A percentile compares a stretch with the other conserved stretches of the same genome.
These are phyloP conservation scores for Stereocaulon alpinum DNA, from an alignment of 495 filamentous ascomycete genomes.

Conservation along the genomic window DNA sequence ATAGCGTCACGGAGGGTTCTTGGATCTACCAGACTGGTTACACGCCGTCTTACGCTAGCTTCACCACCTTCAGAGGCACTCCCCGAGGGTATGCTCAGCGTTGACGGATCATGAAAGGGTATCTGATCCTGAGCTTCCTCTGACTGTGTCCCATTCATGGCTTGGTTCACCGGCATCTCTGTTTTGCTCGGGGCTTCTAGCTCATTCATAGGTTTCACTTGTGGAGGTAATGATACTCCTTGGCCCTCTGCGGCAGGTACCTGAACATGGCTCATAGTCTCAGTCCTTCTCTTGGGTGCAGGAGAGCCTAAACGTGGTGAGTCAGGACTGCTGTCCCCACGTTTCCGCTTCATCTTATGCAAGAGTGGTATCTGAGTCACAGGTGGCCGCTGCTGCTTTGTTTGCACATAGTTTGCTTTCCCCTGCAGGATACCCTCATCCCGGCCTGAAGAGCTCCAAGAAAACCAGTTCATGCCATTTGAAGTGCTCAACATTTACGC, in stretches of 20 bases:
- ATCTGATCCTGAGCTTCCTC: background rate
- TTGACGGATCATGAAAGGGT: background rate
- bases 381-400: constrained; percentile 29
- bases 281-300: constrained; percentile 5
- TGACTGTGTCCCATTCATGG: background rate
- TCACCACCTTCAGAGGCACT: background rate
- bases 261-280: constrained; percentile 14
- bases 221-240: background rate
- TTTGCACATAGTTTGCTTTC: constrained; percentile 37
- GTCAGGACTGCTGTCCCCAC: constrained; percentile 31
- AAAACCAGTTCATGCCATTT: constrained; percentile 51
- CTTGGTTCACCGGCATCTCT: background rate
- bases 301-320: constrained; percentile 4
- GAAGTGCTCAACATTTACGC: constrained; percentile 22
- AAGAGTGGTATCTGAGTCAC: constrained; percentile 33
- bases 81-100: background rate
- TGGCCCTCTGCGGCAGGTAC: constrained; percentile 4
- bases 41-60: background rate
- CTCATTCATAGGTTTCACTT: background rate
- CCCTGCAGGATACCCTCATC: constrained; percentile 43
- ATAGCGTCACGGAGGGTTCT: constrained; percentile 55
- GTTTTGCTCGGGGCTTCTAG: background rate
- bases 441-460: constrained; percentile 47
- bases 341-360: constrained; percentile 47
- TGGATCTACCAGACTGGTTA: constrained; percentile 1